These are phyloP conservation scores for Cladobotryum mycophilum DNA, from an alignment of 2,329 filamentous ascomycete genomes.

Conservation along the genomic window DNA sequence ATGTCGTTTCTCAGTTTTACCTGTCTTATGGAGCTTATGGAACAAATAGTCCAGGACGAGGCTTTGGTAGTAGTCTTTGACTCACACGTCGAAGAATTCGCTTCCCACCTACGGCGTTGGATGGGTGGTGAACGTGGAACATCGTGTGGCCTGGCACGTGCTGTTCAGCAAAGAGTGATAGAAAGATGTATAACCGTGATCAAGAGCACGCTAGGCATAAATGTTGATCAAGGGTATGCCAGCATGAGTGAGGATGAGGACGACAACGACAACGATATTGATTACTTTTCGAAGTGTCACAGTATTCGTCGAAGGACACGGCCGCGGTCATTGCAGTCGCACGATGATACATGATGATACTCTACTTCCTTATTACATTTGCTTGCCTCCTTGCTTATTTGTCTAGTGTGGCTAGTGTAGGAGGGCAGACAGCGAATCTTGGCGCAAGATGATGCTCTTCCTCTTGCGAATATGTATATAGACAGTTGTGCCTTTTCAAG, in stretches of 20 bases:
- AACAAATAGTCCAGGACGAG: constrained; percentile 42
- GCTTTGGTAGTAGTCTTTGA: constrained; percentile 42
- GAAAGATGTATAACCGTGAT: constrained; percentile 50
- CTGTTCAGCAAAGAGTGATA: constrained; percentile 48
- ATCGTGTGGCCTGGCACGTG: constrained; percentile 43
- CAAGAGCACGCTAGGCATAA: constrained; percentile 53
- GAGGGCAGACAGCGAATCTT: not conserved
- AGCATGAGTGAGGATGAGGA: constrained; percentile 48
- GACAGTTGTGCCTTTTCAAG: not conserved
- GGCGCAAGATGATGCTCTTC: not conserved
- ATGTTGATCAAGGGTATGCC: constrained; percentile 53
- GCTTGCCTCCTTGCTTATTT: not conserved
- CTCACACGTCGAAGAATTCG: constrained; percentile 47
- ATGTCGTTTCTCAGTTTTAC: constrained; percentile 56
- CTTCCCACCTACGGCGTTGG: constrained; percentile 55
- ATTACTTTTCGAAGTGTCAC: not conserved
- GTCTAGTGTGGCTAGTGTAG: not conserved
- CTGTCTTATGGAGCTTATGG: constrained; percentile 53
- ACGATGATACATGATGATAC: not conserved
- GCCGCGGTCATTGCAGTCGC: not conserved
- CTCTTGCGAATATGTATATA: constrained; percentile 6
- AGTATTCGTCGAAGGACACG: not conserved
- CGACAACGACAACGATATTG: constrained; percentile 14
- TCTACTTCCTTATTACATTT: not conserved
- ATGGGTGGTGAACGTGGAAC: constrained; percentile 48